Percentiles rank a stretch among this genome's conserved stretches.
Conservation (phyloP, 2,329 filamentous ascomycete species). For the Fusarium sp. region DNA sequence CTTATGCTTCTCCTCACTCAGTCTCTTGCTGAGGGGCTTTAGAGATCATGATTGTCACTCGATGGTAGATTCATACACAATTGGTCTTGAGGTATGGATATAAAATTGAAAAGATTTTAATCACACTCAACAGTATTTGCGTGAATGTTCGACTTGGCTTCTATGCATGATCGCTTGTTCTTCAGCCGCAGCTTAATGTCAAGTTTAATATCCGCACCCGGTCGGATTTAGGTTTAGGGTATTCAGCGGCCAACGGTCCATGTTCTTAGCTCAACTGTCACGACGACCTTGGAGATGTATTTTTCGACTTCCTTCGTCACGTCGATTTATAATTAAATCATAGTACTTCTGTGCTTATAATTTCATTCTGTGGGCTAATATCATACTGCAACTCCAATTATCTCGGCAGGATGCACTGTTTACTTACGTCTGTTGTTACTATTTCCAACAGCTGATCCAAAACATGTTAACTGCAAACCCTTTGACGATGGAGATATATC, state of each 20-base stretch:
- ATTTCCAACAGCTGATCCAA: neutral
- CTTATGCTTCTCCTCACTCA: slow-evolving; percentile 7
- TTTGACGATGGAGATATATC: too few species aligned
- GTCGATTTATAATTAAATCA: neutral
- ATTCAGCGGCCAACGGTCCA: slow-evolving; percentile 7
- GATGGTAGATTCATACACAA: neutral
- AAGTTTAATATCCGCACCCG: neutral
- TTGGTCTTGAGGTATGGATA: neutral
- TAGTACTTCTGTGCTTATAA: too few species aligned
- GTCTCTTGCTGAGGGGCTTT: slow-evolving; percentile 1
- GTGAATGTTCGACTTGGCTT: neutral
- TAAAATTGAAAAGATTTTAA: neutral
- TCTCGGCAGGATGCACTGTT: neutral
- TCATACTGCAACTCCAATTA: neutral
- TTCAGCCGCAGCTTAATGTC: neutral
- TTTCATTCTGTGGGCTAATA: too few species aligned
- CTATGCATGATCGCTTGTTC: neutral
- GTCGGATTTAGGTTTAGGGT: slow-evolving; percentile 24
- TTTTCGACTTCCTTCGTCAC: neutral
- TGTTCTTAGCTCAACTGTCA: slow-evolving; percentile 12
- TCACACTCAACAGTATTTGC: slow-evolving; percentile 4
- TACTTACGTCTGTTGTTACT: too few species aligned
- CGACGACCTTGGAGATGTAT: neutral
- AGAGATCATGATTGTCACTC: neutral
- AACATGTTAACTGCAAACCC: neutral